These are phyloP conservation scores for Ophiorrhiza pumila DNA, from an alignment of 257 asterid genomes.

Conservation along the genomic window DNA sequence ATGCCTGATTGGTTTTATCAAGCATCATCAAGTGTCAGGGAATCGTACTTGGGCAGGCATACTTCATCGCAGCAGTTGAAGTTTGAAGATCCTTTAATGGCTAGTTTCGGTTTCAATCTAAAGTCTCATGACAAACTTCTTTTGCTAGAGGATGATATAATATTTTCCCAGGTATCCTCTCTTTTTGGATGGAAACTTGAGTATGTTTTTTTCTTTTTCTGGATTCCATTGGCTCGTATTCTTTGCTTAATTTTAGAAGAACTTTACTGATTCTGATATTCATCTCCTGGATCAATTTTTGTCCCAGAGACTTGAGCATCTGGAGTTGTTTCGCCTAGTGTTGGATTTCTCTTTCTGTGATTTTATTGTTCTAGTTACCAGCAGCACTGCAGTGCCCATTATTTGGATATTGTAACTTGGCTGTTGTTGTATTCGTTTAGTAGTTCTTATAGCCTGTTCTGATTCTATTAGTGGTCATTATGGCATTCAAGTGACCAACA, in stretches of 20 bases:
- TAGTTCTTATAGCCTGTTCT: neutral
- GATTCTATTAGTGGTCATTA: neutral
- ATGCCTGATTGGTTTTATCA: constrained; percentile 24
- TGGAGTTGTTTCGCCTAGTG: too few species aligned
- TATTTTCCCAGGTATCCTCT: constrained; percentile 57
- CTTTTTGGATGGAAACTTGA: neutral
- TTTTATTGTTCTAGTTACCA: too few species aligned
- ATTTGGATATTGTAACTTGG: neutral
- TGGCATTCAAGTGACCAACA: neutral
- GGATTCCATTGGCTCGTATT: too few species aligned
- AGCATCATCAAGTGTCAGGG: constrained; percentile 45
- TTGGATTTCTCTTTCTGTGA: too few species aligned
- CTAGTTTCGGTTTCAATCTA: constrained; percentile 22
- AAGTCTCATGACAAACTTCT: constrained; percentile 42
- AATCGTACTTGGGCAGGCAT: constrained; percentile 54
- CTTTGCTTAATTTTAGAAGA: neutral
- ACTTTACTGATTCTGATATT: neutral
- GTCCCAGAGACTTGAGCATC: too few species aligned
- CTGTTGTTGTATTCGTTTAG: neutral
- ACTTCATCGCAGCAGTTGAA: constrained; percentile 49
- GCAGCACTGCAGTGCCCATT: neutral
- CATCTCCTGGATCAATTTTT: too few species aligned
- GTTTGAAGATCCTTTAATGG: constrained; percentile 45
- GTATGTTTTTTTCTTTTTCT: neutral
- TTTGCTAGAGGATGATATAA: constrained; percentile 37